Conservation (phyloP, 2,329 filamentous ascomycete species). For the Rhexocercosporidium sp. region DNA sequence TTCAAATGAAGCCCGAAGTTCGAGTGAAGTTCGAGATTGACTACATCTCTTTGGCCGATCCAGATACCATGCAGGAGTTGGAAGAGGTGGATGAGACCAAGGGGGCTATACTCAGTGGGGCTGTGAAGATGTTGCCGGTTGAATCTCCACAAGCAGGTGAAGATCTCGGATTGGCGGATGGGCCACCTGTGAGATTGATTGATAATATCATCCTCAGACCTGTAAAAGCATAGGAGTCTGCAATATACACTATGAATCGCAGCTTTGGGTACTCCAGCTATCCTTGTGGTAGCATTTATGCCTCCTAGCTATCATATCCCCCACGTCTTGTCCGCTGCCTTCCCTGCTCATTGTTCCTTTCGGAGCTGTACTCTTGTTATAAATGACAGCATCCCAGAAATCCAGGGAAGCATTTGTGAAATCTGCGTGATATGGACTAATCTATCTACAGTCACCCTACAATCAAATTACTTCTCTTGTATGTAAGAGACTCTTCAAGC, state of each 20-base stretch:
- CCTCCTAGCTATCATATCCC: too few relatives aligned
- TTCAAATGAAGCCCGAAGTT: constrained; percentile 58
- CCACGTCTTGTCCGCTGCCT: neutral
- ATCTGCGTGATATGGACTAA: neutral
- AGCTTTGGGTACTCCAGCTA: too few relatives aligned
- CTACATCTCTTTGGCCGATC: constrained; percentile 90
- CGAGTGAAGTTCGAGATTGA: constrained; percentile 82
- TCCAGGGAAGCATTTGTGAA: neutral
- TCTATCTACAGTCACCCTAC: neutral
- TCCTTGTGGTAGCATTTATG: too few relatives aligned
- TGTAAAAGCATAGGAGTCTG: constrained; percentile 24
- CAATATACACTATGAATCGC: neutral
- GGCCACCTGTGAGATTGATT: constrained; percentile 83
- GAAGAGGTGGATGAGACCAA: constrained; percentile 68
- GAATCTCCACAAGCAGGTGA: constrained; percentile 74
- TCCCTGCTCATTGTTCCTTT: neutral
- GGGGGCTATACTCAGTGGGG: constrained; percentile 87
- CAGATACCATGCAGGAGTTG: constrained; percentile 81
- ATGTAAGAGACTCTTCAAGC: too few relatives aligned
- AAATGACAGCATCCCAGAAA: neutral
- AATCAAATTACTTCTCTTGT: too few relatives aligned
- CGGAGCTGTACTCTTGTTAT: neutral
- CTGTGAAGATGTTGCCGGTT: constrained; percentile 85
- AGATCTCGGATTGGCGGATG: constrained; percentile 73
- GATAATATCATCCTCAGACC: constrained; percentile 83